A percentile compares a stretch with the other conserved stretches of the same genome.
phyloP scores from a whole-genome alignment of 164 flowering plant genomes.

The Vitis rupestris region DNA sequence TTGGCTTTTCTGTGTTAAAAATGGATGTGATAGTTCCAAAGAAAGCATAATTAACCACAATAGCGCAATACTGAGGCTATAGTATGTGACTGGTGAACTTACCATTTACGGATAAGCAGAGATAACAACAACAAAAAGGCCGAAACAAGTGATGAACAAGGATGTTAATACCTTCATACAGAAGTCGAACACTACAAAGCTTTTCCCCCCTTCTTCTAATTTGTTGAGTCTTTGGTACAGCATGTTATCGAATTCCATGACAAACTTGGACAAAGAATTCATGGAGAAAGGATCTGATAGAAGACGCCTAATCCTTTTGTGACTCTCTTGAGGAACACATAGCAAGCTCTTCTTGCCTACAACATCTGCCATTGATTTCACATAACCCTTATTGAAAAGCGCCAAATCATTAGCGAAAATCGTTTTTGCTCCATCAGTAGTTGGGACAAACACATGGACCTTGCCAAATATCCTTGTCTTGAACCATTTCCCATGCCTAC shows the following conservation, averaged over 20 bases:
- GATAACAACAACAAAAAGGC: no score
- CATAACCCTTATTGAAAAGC: conserved; percentile 40
- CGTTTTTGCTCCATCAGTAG: conserved; percentile 29
- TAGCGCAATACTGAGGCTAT: no score
- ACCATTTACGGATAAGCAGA: no score
- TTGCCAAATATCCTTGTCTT: conserved; percentile 43
- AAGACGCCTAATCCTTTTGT: conserved; percentile 42
- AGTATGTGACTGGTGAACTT: no score
- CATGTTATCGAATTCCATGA: conserved; percentile 28
- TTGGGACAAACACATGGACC: conserved; percentile 44
- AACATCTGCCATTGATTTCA: conserved; percentile 44
- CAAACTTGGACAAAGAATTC: conserved; percentile 32
- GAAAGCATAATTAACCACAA: no score
- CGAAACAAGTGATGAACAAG: no score
- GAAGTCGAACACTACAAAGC: conserved; percentile 40
- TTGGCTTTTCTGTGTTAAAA: no score
- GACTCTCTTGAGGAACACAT: conserved; percentile 32
- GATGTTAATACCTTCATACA: conserved; percentile 35
- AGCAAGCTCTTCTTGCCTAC: conserved; percentile 40
- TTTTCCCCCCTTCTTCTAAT: conserved; percentile 30
- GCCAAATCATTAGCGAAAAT: conserved; percentile 37
- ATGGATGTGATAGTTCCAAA: no score
- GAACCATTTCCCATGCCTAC: conserved; percentile 43
- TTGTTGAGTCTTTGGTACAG: conserved; percentile 27
- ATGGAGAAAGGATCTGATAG: conserved; percentile 44